Base-by-base conservation (phyloP, 306 rosid species). In the Castanea mollissima region DNA sequence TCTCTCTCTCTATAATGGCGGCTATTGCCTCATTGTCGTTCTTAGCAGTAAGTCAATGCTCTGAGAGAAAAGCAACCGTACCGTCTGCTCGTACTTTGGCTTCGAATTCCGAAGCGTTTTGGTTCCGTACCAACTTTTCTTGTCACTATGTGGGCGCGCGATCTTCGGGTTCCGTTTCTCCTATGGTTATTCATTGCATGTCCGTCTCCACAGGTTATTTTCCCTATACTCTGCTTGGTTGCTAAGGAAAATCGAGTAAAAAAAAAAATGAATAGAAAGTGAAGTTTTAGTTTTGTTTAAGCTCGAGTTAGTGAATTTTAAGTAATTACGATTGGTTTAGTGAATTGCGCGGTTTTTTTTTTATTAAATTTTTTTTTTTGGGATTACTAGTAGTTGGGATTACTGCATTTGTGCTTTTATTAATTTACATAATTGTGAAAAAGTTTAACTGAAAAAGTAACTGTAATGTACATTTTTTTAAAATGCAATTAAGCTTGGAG, bases 21-120 rank as follows among this genome's bases (percentile, higher is more conserved):
- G 90, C 97, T 49, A 85, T 94, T 69, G 83, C 86, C 83, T 87
- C 97, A 71, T 64, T 91, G 64, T 88, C 96, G 41, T 88, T 92
- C 80, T 91, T 97, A 44, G 87, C 88, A 9, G 41, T 86, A 3
- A 79, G 65, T 79, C 92, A 88, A 19, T 92, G 82, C 60, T 85
- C 92, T 1, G 88, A 91, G 5, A 83, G 87, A 76, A 88, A 84
- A 80, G 18, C 62, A 11, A 55, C 59, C n/a, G 21, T 70, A 0
- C 56, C 91, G 6, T 78, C 89, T 1, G n/a, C 91, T 77, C 88
- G 90, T 54, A 85, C 77, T 32, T 81, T 87, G 5, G 82, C 84
- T 67, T 88, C 88, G 1, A 88, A 74, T 68, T 83, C 86, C 64
- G 87, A 88, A 0, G 29, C 83, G 3, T 87, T 85, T 25, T 85